Evolutionary conservation across 345 rosid species (phyloP).

Genomic region (Aquilaria yunnanensis): DNA sequence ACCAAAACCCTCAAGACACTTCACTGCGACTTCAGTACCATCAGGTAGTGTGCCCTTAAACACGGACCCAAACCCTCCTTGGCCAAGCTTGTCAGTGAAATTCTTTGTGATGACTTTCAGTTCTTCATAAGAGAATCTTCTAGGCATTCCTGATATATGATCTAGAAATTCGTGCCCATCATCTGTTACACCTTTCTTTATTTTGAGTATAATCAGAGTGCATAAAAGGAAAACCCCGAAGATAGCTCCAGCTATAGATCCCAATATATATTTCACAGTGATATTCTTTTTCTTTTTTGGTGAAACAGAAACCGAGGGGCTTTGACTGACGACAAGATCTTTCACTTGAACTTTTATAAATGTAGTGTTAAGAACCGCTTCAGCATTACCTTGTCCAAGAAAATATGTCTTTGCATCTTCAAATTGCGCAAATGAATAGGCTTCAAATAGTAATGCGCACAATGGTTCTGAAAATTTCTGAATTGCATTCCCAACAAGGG

Average conservation of each 20-base stretch:
- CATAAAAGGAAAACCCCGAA: background rate
- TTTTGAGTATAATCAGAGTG: background rate
- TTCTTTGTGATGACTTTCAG: constrained; percentile 1
- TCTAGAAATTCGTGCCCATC: background rate
- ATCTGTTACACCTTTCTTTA: background rate
- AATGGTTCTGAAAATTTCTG: no score
- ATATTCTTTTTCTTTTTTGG: background rate
- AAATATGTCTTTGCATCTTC: no score
- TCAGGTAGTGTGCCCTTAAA: constrained; percentile 1
- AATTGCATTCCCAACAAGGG: no score
- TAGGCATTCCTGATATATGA: constrained; percentile 1
- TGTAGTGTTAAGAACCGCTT: no score
- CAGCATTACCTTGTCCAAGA: no score
- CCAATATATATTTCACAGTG: background rate
- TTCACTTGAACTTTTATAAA: no score
- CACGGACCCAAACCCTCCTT: constrained; percentile 10
- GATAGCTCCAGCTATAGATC: background rate
- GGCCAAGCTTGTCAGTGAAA: constrained; percentile 8
- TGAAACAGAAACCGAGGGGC: no score
- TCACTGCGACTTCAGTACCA: constrained; percentile 5
- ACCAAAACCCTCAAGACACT: background rate
- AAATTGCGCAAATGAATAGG: no score
- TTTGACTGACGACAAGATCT: no score
- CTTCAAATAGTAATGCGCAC: no score
- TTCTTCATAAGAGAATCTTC: constrained; percentile 11